Evolutionary conservation across 305 asterid species (phyloP).

Genomic region (Fraxinus albicans): DNA sequence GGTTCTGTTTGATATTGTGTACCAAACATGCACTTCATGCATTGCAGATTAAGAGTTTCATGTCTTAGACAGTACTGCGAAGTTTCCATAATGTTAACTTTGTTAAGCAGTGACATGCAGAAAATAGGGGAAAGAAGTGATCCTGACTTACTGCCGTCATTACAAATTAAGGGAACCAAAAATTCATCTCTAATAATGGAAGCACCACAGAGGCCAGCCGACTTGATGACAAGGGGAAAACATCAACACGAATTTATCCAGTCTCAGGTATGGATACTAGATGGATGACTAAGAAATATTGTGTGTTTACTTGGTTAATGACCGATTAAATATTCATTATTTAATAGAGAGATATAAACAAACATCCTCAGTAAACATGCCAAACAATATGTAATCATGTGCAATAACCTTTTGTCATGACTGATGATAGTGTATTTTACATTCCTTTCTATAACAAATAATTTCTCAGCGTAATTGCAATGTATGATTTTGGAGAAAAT

Average conservation of each 20-base stretch:
- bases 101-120: slow-evolving; percentile 53
- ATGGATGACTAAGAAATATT: slow-evolving; percentile 2
- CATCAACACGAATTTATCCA: slow-evolving; percentile 30
- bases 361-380: neutral
- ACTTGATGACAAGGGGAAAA: slow-evolving; percentile 32
- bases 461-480: neutral
- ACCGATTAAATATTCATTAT: neutral
- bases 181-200: slow-evolving; percentile 33
- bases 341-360: neutral
- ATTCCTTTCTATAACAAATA: neutral
- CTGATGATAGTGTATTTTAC: neutral
- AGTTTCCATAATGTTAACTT: slow-evolving; percentile 13
- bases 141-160: slow-evolving; percentile 35
- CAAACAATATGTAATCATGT: neutral
- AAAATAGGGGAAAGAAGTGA: slow-evolving; percentile 44
- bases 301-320: neutral
- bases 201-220: slow-evolving; percentile 34
- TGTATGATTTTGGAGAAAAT: neutral
- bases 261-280: slow-evolving; percentile 36
- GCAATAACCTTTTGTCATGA: neutral
- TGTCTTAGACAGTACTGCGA: neutral
- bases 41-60: neutral
- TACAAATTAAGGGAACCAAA: slow-evolving; percentile 33
- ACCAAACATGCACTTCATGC: neutral
- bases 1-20: neutral